These are phyloP conservation scores for Flaveria robusta DNA, from an alignment of 129 eudicot species.

Conservation along the genomic window DNA sequence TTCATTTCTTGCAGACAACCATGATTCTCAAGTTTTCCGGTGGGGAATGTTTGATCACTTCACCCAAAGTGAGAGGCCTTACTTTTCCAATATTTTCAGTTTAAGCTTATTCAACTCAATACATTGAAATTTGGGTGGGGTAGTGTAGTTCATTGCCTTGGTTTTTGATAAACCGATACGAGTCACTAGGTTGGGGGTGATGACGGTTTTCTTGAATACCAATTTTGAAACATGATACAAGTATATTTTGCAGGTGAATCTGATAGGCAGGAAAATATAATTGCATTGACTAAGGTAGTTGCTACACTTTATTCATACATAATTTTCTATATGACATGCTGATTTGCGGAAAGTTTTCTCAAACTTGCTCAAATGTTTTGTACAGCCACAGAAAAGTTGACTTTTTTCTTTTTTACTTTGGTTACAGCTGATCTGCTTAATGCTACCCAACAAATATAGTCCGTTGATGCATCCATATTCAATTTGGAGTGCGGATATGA, in stretches of 20 bases:
- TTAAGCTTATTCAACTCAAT: background rate
- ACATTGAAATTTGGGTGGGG: background rate
- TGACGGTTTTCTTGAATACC: background rate
- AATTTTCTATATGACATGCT: constrained; percentile 18
- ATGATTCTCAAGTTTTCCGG: constrained; percentile 57
- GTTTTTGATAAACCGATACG: background rate
- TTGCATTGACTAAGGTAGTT: constrained; percentile 81
- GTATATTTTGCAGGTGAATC: constrained; percentile 65
- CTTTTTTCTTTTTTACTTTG: constrained; percentile 20
- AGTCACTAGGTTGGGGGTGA: background rate
- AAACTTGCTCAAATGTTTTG: background rate
- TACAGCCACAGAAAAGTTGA: constrained; percentile 2
- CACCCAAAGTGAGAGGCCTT: constrained; percentile 62
- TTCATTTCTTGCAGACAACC: constrained; percentile 52
- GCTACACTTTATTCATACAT: background rate
- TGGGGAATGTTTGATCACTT: constrained; percentile 66
- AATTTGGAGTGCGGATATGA: constrained; percentile 83
- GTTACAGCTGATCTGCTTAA: constrained; percentile 81
- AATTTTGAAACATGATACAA: constrained; percentile 16
- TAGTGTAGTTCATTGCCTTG: constrained; percentile 8
- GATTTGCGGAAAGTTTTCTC: background rate
- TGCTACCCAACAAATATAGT: constrained; percentile 65
- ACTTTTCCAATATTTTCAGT: constrained; percentile 1
- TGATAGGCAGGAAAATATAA: constrained; percentile 52
- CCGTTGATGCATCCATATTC: constrained; percentile 63